phyloP scores from a whole-genome alignment of 805 yeast genomes.

The Priceomyces castillae region DNA sequence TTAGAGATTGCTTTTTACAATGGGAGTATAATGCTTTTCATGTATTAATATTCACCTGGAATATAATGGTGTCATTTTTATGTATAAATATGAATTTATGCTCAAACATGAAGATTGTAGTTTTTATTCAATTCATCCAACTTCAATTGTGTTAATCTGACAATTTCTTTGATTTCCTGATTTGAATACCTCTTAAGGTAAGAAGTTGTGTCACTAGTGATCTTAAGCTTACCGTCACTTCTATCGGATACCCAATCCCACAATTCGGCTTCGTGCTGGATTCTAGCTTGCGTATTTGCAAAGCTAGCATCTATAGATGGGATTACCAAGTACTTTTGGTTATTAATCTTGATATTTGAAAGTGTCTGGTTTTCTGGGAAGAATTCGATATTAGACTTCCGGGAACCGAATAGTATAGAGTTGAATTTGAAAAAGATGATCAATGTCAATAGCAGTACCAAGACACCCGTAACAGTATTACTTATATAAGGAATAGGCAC shows the following conservation, averaged over 20 bases:
- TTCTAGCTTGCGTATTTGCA: conserved; percentile 20
- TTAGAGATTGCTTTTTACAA: too few species aligned
- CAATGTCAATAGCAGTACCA: conserved; percentile 10
- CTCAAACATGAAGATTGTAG: neutral
- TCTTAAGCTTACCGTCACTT: conserved; percentile 18
- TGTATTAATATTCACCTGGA: neutral
- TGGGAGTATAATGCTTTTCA: too few species aligned
- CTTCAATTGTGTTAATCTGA: conserved; percentile 43
- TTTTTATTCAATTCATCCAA: conserved; percentile 29
- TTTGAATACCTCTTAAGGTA: conserved; percentile 18
- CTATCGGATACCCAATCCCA: conserved; percentile 69
- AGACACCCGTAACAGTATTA: conserved; percentile 20
- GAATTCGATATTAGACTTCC: conserved; percentile 6
- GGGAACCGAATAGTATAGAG: conserved; percentile 7
- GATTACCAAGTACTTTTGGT: conserved; percentile 35
- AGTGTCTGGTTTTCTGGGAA: conserved; percentile 4
- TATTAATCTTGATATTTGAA: conserved; percentile 27
- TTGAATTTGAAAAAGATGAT: neutral
- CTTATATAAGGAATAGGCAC: conserved; percentile 29
- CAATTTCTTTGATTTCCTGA: conserved; percentile 48
- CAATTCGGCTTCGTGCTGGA: conserved; percentile 54
- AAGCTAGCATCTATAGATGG: conserved; percentile 40
- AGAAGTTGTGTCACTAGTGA: conserved; percentile 1
- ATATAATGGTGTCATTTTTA: neutral
- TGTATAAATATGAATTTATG: neutral